Evolutionary conservation across 1,284 basidiomycete species (phyloP).

Genomic region (Lignosus rhinocerotis): DNA sequence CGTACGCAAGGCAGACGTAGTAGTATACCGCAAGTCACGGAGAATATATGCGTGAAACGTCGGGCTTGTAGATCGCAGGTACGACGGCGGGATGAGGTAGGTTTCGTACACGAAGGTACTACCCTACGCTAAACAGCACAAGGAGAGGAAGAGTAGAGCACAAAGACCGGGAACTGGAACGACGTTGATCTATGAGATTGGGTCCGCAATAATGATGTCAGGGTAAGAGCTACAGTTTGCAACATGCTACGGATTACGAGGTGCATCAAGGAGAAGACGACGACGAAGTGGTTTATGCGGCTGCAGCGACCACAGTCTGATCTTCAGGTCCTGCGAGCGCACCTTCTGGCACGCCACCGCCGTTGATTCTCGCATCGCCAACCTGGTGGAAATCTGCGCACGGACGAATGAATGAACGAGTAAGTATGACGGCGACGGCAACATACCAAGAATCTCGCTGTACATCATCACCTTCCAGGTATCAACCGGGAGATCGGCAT

Average conservation of each 20-base stretch:
- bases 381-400: constrained; percentile 75
- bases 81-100: not conserved
- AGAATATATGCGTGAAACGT: not conserved
- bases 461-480: constrained; percentile 99
- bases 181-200: not conserved
- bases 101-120: not conserved
- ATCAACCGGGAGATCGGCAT: constrained; percentile 98
- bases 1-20: not conserved
- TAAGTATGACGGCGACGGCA: not conserved
- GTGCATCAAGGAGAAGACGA: not conserved
- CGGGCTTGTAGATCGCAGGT: not conserved
- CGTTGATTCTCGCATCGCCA: constrained; percentile 46
- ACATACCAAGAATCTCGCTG: constrained; percentile 88
- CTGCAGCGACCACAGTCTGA: constrained; percentile 19
- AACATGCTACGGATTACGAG: not conserved
- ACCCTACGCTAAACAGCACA: not conserved
- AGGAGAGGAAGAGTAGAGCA: not conserved
- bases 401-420: not conserved
- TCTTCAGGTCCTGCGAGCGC: constrained; percentile 64
- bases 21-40: not conserved
- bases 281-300: constrained; percentile 12
- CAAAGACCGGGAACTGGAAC: not conserved
- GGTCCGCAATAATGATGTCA: constrained; percentile 2
- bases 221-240: not conserved
- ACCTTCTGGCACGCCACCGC: constrained; percentile 53